Evolutionary conservation across 2,329 filamentous ascomycete genomes (phyloP).

Genomic region (Aspergillus cejpii): DNA sequence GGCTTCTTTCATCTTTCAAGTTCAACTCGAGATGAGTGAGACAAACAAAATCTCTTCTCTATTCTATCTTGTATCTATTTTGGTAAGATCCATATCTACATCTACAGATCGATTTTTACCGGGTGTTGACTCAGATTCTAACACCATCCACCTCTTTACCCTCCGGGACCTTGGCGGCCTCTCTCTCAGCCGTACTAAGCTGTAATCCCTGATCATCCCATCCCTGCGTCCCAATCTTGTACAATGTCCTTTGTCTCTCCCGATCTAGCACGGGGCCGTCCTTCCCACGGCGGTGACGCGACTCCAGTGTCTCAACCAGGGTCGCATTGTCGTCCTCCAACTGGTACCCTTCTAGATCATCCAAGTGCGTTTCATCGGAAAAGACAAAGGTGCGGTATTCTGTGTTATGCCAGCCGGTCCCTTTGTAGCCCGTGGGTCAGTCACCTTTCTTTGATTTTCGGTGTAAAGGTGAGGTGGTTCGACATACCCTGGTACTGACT

Average conservation of each 20-base stretch:
- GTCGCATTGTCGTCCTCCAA: constrained; percentile 38
- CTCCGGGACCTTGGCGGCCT: constrained; percentile 29
- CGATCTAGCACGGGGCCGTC: constrained; percentile 28
- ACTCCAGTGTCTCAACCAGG: constrained; percentile 39
- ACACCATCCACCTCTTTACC: constrained; percentile 30
- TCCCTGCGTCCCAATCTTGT: constrained; percentile 35
- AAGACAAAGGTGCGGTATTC: constrained; percentile 66
- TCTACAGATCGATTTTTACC: neutral
- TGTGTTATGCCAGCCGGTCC: constrained; percentile 68
- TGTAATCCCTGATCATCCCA: constrained; percentile 42
- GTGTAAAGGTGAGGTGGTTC: neutral
- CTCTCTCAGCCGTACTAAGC: constrained; percentile 32
- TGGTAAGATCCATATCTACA: neutral
- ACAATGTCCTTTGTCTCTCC: constrained; percentile 35
- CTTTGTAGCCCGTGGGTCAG: constrained; percentile 32
- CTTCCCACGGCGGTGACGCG: constrained; percentile 38
- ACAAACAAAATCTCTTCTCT: neutral
- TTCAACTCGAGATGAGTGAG: neutral
- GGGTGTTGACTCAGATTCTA: constrained; percentile 22
- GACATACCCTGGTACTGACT: constrained; percentile 42
- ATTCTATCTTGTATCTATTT: constrained; percentile 1
- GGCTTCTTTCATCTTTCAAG: no score
- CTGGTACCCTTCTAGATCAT: constrained; percentile 37
- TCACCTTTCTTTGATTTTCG: neutral
- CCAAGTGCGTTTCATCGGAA: constrained; percentile 46